Conservation (phyloP, 108 stramenopile species). For the Pseudonitzschia multistriata region DNA sequence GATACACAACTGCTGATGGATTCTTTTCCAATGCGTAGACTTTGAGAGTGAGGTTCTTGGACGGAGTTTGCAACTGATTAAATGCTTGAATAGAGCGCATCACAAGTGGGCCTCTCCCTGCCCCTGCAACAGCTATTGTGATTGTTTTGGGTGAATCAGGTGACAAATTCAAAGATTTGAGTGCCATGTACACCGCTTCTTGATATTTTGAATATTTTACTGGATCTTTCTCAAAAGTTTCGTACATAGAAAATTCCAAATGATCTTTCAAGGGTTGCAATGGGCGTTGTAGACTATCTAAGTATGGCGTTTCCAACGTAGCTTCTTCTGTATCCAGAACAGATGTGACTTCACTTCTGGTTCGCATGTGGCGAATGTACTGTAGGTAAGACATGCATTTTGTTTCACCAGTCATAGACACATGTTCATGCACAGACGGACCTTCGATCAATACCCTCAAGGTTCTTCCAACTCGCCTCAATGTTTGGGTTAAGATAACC, state of each 20-base stretch:
- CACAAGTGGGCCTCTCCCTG: slow-evolving; percentile 96
- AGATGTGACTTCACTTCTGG: slow-evolving; percentile 31
- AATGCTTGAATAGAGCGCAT: slow-evolving; percentile 71
- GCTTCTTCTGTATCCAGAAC: slow-evolving; percentile 74
- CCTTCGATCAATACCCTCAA: slow-evolving; percentile 63
- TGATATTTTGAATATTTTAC: slow-evolving; percentile 94
- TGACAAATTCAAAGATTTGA: slow-evolving; percentile 35
- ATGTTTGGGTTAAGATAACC: slow-evolving; percentile 59
- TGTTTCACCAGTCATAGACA: slow-evolving; percentile 18
- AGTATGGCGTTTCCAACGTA: slow-evolving; percentile 68
- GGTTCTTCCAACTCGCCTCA: slow-evolving; percentile 68
- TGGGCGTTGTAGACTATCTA: slow-evolving; percentile 94
- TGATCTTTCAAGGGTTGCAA: slow-evolving; percentile 96
- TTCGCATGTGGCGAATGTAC: slow-evolving; percentile 88
- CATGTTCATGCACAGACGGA: slow-evolving; percentile 24
- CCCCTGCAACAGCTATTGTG: slow-evolving; percentile 92
- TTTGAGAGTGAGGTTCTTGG: slow-evolving; percentile 35
- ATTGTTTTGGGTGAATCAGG: slow-evolving; percentile 27
- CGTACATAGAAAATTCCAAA: slow-evolving; percentile 96
- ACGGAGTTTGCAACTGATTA: slow-evolving; percentile 36
- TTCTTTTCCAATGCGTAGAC: slow-evolving; percentile 94
- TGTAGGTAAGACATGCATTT: slow-evolving; percentile 72
- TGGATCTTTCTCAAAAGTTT: slow-evolving; percentile 96
- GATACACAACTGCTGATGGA: slow-evolving; percentile 94
- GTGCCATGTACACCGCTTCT: slow-evolving; percentile 67